Evolutionary conservation across 2,329 filamentous ascomycete species (phyloP).

Genomic region (Mollisiaceae sp.): DNA sequence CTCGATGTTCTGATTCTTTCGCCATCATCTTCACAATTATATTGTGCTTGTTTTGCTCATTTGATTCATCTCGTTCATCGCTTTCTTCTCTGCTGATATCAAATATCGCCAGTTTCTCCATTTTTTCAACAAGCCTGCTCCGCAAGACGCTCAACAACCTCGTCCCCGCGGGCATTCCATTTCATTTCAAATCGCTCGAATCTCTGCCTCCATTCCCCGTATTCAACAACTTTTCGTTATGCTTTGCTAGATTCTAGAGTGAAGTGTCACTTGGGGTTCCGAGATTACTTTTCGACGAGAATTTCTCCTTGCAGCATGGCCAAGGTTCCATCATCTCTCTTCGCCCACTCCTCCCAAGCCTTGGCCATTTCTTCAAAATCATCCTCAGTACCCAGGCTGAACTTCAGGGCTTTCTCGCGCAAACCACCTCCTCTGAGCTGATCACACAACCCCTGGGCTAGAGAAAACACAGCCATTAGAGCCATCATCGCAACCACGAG

Average conservation of each 20-base stretch:
- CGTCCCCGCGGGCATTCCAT: too few relatives aligned
- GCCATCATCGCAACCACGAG: slow-evolving; percentile 10
- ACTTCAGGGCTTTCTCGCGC: slow-evolving; percentile 34
- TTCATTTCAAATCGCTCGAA: too few relatives aligned
- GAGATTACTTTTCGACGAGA: slow-evolving; percentile 34
- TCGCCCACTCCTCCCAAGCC: slow-evolving; percentile 38
- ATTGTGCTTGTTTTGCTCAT: not conserved
- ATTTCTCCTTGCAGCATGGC: slow-evolving; percentile 39
- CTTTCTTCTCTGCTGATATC: too few relatives aligned
- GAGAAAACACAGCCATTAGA: slow-evolving; percentile 6
- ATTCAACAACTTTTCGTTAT: too few relatives aligned
- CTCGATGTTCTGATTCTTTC: not conserved
- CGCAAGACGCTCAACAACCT: too few relatives aligned
- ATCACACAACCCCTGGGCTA: slow-evolving; percentile 34
- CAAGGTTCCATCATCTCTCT: slow-evolving; percentile 36
- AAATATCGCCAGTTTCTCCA: not conserved
- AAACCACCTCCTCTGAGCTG: slow-evolving; percentile 34
- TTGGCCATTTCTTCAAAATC: slow-evolving; percentile 39
- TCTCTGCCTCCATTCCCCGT: too few relatives aligned
- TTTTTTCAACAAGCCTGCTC: not conserved
- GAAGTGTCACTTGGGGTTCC: not conserved
- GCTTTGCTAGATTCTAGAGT: not conserved
- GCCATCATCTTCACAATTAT: not conserved
- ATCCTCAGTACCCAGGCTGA: slow-evolving; percentile 31
- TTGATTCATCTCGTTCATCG: not conserved